Conservation (phyloP, 179 eudicot species). For the Drosera spatulata region DNA sequence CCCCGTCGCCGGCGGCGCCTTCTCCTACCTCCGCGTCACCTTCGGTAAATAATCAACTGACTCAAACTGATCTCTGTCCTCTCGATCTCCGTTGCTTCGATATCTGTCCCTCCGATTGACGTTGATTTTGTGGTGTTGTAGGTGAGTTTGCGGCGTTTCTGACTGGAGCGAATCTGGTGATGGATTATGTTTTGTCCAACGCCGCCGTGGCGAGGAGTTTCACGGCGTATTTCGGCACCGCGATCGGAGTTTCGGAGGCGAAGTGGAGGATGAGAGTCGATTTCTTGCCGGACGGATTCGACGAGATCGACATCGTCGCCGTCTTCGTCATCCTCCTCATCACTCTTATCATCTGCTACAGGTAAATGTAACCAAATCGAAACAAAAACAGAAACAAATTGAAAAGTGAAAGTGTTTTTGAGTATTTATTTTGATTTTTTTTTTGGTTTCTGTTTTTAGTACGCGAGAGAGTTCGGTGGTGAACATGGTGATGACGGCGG, state of each 20-base stretch:
- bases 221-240: slow-evolving; percentile 57
- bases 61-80: slow-evolving; percentile 1
- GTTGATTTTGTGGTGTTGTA: slow-evolving; percentile 8
- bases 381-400: neutral
- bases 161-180: slow-evolving; percentile 74
- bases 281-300: slow-evolving; percentile 51
- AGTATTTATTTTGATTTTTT: neutral
- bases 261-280: slow-evolving; percentile 63
- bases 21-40: slow-evolving; percentile 72
- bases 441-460: slow-evolving; percentile 32
- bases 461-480: slow-evolving; percentile 69
- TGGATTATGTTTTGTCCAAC: slow-evolving; percentile 80
- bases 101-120: slow-evolving; percentile 1
- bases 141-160: slow-evolving; percentile 82
- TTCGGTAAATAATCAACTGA: slow-evolving; percentile 35
- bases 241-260: slow-evolving; percentile 51
- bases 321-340: slow-evolving; percentile 62
- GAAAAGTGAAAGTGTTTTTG: neutral
- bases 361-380: slow-evolving; percentile 20
- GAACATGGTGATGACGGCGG: slow-evolving; percentile 65
- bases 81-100: neutral
- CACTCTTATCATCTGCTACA: slow-evolving; percentile 57
- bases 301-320: slow-evolving; percentile 80
- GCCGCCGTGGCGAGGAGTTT: slow-evolving; percentile 84
- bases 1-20: slow-evolving; percentile 93